Base-by-base conservation (phyloP, 768 basidiomycete genomes). In the Podaxis pistillaris region DNA sequence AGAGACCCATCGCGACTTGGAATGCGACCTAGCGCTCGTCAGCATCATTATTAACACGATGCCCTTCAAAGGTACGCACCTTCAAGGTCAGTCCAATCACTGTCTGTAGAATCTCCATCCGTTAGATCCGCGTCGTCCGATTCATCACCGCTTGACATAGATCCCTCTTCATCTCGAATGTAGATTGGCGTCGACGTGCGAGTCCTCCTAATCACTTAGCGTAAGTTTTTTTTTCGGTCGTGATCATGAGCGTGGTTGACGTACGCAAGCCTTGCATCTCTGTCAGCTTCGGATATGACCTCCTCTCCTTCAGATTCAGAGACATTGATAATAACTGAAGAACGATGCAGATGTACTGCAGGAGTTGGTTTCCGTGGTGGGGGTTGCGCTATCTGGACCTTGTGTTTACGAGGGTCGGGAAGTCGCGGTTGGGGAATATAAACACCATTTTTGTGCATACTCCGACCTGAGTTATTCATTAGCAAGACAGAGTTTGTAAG, bases 121-220 rank as follows among this genome's bases (percentile, higher is more conserved):
- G 86, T 89, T 54, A 90, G 69, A 68, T 88, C 89, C 24, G 84
- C 86, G 65, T 90, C 76, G 66, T 93, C 93, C 2, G 92, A 93
- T 72, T 94, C 92, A 65, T 93, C 91, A 2, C 84, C 86, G 55
- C 86, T 88, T 8, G 83, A 85, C 68, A 87, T 79, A 58, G 77
- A 80, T 17, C 75, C 75, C 53, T 87, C 83, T 6, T 83, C 81
- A 26, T 80, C 71, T 19, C 60, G 36, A 19, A 70, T 64, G 11
- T 76, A 74, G 24, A 75, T 64, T 4, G 80, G 81, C 3, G 80
- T 79, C 28, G 73, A 71, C 11, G 83, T 78, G 24, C 88, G 85
- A 6, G 83, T 84, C 66, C 78, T 79, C 55, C 87, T 88, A 65
- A 46, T 62, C 30, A 30, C 56, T 22, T 26, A 22, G 12, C 22